A percentile compares a stretch with the other conserved stretches of the same genome.
phyloP scores from a whole-genome alignment of 2,329 filamentous ascomycete species.

The Fusarium algeriense region DNA sequence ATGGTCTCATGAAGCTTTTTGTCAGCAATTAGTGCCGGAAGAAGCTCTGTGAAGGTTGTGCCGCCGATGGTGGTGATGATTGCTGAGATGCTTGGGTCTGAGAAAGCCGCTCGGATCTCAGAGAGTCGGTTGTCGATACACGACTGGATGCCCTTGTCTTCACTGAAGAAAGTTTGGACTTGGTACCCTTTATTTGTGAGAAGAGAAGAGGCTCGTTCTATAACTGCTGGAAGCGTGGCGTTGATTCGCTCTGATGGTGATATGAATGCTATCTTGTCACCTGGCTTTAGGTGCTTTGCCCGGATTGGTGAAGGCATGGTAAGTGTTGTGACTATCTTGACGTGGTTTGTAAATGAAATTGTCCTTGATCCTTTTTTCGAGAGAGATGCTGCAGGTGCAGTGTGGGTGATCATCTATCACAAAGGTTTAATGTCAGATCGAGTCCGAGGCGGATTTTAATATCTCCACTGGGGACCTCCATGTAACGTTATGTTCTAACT shows the following conservation, averaged over 20 bases:
- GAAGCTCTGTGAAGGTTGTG: slow-evolving; percentile 54
- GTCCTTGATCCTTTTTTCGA: too few species aligned
- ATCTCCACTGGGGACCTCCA: background rate
- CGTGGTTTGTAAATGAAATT: accelerated
- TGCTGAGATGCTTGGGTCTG: slow-evolving; percentile 52
- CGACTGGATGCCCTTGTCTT: slow-evolving; percentile 49
- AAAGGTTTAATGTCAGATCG: too few species aligned
- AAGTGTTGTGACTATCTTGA: background rate
- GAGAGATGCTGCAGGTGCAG: too few species aligned
- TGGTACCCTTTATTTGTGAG: slow-evolving; percentile 52
- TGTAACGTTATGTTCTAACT: slow-evolving; percentile 19
- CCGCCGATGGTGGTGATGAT: slow-evolving; percentile 58
- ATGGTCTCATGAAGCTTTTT: slow-evolving; percentile 51
- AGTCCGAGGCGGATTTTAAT: background rate
- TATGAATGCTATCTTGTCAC: slow-evolving; percentile 56
- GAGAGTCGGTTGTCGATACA: slow-evolving; percentile 52
- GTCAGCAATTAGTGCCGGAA: slow-evolving; percentile 54
- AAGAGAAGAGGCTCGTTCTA: slow-evolving; percentile 49
- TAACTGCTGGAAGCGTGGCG: slow-evolving; percentile 43
- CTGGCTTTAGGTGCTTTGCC: slow-evolving; percentile 49
- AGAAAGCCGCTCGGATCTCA: slow-evolving; percentile 55
- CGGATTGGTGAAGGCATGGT: slow-evolving; percentile 37
- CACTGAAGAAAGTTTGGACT: slow-evolving; percentile 51
- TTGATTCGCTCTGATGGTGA: slow-evolving; percentile 57
- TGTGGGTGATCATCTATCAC: background rate